Percentiles rank a stretch among this genome's conserved stretches.
Evolutionary conservation across 2,329 filamentous ascomycete species (phyloP).

Genomic region (Phialocephala sp.): DNA sequence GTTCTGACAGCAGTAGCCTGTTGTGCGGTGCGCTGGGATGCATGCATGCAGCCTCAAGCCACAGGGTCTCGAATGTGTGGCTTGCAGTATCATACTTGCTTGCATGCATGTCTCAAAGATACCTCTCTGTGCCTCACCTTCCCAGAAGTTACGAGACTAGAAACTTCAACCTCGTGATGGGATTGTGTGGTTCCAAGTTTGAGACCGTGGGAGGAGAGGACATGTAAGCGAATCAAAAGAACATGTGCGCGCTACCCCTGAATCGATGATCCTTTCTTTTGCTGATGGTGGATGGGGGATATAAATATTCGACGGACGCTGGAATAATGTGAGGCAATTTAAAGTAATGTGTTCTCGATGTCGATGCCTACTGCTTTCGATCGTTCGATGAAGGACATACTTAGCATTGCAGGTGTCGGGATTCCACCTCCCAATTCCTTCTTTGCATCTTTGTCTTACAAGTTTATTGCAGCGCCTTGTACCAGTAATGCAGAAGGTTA

Average conservation of each 20-base stretch:
- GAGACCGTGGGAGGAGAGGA: background rate
- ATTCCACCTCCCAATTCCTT: constrained; percentile 15
- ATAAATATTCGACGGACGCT: background rate
- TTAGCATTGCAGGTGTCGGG: constrained; percentile 14
- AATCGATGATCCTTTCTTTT: background rate
- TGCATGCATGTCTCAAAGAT: background rate
- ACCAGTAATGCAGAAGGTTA: constrained; percentile 15
- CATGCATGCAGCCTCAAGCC: constrained; percentile 3
- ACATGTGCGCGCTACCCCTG: constrained; percentile 4
- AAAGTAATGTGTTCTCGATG: constrained; percentile 16
- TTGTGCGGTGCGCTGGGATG: background rate
- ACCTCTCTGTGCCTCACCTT: background rate
- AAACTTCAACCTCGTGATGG: background rate
- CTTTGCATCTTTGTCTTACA: constrained; percentile 2
- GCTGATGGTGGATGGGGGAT: background rate
- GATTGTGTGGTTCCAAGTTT: background rate
- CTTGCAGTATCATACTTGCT: too few species aligned
- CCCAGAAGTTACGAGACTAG: background rate
- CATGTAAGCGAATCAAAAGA: constrained; percentile 6
- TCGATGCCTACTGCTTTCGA: constrained; percentile 12
- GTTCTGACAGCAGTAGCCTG: background rate
- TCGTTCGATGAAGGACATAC: constrained; percentile 11
- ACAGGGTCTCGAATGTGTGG: background rate
- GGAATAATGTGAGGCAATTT: background rate
- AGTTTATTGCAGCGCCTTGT: constrained; percentile 14